Conservation (phyloP, 2,329 filamentous ascomycete species). For the Neofusicoccum parvum region DNA sequence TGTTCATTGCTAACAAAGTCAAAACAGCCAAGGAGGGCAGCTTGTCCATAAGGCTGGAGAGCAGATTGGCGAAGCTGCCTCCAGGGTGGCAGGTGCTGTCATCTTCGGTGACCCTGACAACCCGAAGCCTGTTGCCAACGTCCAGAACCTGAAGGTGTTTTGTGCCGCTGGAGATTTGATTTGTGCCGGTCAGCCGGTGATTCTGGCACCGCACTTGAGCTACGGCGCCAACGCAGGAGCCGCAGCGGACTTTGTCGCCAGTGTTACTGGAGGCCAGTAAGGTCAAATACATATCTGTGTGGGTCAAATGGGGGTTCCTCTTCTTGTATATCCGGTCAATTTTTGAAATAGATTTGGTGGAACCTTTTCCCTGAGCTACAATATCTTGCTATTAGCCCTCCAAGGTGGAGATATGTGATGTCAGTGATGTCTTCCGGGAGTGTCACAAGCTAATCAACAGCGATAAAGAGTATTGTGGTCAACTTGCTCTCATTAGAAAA, state of each 20-base stretch:
- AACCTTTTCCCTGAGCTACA: no score
- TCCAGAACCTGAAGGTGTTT: conserved; percentile 37
- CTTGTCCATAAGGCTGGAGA: conserved; percentile 49
- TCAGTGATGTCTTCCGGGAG: no score
- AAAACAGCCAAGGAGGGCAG: conserved; percentile 40
- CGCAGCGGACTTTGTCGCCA: conserved; percentile 36
- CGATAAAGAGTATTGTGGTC: no score
- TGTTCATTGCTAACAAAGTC: neutral
- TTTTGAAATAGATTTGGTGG: no score
- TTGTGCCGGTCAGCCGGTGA: conserved; percentile 33
- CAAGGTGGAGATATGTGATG: no score
- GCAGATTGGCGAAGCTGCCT: neutral
- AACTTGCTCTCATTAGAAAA: no score
- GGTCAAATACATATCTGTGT: no score
- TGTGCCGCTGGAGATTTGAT: conserved; percentile 40
- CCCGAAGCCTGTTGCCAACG: conserved; percentile 35
- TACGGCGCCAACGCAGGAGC: conserved; percentile 36
- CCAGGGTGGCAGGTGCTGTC: neutral
- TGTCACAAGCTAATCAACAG: no score
- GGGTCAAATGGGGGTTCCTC: no score
- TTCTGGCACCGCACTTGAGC: conserved; percentile 38
- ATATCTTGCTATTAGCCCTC: no score
- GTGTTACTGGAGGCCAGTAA: neutral
- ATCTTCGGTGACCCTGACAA: conserved; percentile 40
- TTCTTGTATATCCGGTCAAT: no score